Base-by-base conservation (phyloP, 257 asterid genomes). In the Plantago major region DNA sequence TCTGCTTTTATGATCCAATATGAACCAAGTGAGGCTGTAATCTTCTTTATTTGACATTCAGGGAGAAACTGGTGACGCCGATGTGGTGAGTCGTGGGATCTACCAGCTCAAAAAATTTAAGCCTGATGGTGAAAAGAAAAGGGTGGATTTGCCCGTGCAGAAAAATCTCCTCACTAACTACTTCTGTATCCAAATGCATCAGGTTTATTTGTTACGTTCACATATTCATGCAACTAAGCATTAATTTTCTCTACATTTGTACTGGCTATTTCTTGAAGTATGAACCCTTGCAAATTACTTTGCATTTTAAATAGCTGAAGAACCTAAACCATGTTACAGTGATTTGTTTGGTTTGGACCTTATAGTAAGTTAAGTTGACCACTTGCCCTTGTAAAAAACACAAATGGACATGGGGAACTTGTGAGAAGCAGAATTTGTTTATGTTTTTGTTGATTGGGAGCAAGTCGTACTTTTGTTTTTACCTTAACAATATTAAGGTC, bases 71-170 rank as follows among this genome's bases (percentile, higher is more conserved):
- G 66, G n/a, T 62, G 67, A 16, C 47, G 45, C 76, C 63, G 67
- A 74, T 71, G 84, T 62, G 69, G 73, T 55, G 63, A 66, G 62
- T 63, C 53, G 53, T 56, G 82, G 69, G 61, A 78, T 83, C 66
- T 78, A 84, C 80, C 76, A 76, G 63, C 74, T 73, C 73, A 79
- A 82, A 76, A 71, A 61, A 71, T 82, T 80, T 80, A 89, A 82
- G 73, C 88, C 80, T 49, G 84, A 80, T 40, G 75, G 79, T 70
- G 88, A 69, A 71, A 82, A 73, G 73, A 87, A 79, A 79, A 83
- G 66, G 82, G 73, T 80, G 9, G 99, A 89, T 69, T 81, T 93
- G 80, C 99, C 99, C 17, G 97, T 81, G 58, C 96, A 89, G 81
- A 87, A 75, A 45, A 93, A 89, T 76, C 91, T 89, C 38, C 77